phyloP scores from a whole-genome alignment of 2,329 filamentous ascomycete species.

The Colletotrichum sansevieriae region DNA sequence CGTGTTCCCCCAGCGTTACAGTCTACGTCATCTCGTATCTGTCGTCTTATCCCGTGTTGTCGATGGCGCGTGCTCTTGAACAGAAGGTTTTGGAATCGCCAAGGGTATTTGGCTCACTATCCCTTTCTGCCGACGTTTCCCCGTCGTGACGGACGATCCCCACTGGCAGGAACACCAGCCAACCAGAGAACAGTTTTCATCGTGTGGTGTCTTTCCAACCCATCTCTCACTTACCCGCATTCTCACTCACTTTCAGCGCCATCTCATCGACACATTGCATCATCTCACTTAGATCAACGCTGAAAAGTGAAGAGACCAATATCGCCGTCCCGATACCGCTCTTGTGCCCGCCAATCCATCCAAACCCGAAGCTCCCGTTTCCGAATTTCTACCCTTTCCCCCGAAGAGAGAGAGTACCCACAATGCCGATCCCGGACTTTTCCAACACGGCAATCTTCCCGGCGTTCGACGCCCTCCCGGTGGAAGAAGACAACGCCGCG shows the following conservation, averaged over 20 bases:
- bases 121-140: conserved; percentile 15
- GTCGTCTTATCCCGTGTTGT: conserved; percentile 32
- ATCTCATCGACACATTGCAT: conserved; percentile 9
- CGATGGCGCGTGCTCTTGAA: background rate
- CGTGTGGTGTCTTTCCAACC: conserved; percentile 6
- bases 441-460: conserved; percentile 51
- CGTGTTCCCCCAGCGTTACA: conserved; percentile 9
- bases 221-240: conserved; percentile 25
- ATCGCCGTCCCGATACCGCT: background rate
- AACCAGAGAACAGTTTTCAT: conserved; percentile 10
- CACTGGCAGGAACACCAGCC: background rate
- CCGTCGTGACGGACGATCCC: background rate
- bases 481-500: conserved; percentile 25
- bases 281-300: background rate
- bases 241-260: conserved; percentile 15
- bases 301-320: background rate
- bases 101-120: background rate
- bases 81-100: conserved; percentile 19
- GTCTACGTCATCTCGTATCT: conserved; percentile 25
- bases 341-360: background rate
- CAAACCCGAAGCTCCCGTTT: background rate
- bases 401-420: background rate
- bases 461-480: conserved; percentile 50
- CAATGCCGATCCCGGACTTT: conserved; percentile 49
- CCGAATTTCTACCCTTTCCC: background rate